phyloP scores from a whole-genome alignment of 2,329 filamentous ascomycete genomes.

The Septoria petroselini region DNA sequence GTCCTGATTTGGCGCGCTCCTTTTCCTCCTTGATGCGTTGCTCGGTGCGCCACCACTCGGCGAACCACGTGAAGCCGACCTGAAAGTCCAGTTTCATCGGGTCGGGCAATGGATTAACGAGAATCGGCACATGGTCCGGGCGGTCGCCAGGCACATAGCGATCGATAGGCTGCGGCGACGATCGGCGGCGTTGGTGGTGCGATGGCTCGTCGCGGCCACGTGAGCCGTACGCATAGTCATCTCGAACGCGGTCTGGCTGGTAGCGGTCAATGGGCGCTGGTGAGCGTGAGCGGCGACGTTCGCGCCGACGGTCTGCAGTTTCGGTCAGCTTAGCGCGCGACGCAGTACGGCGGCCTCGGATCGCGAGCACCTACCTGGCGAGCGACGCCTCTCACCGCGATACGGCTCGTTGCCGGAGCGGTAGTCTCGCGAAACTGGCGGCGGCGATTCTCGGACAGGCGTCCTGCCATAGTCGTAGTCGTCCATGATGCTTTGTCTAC shows the following conservation, averaged over 20 bases:
- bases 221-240: slow-evolving; percentile 57
- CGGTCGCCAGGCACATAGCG: slow-evolving; percentile 69
- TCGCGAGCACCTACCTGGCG: slow-evolving; percentile 26
- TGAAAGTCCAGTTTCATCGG: slow-evolving; percentile 72
- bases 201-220: slow-evolving; percentile 60
- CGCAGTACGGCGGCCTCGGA: neutral
- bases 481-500: slow-evolving; percentile 24
- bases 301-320: slow-evolving; percentile 37
- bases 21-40: slow-evolving; percentile 80
- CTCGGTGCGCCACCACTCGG: slow-evolving; percentile 82
- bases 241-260: slow-evolving; percentile 66
- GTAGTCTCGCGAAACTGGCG: slow-evolving; percentile 26
- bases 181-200: slow-evolving; percentile 57
- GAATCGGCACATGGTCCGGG: slow-evolving; percentile 54
- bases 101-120: slow-evolving; percentile 66
- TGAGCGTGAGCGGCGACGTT: slow-evolving; percentile 70
- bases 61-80: slow-evolving; percentile 80
- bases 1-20: slow-evolving; percentile 66
- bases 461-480: slow-evolving; percentile 23
- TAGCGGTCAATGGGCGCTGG: slow-evolving; percentile 71
- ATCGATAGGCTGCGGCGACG: slow-evolving; percentile 68
- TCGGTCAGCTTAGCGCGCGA: slow-evolving; percentile 6
- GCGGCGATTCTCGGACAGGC: slow-evolving; percentile 16
- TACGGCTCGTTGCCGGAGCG: slow-evolving; percentile 30
- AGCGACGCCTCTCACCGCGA: slow-evolving; percentile 32